Conservation (phyloP, 345 rosid genomes). For the Rhodomyrtus tomentosa region DNA sequence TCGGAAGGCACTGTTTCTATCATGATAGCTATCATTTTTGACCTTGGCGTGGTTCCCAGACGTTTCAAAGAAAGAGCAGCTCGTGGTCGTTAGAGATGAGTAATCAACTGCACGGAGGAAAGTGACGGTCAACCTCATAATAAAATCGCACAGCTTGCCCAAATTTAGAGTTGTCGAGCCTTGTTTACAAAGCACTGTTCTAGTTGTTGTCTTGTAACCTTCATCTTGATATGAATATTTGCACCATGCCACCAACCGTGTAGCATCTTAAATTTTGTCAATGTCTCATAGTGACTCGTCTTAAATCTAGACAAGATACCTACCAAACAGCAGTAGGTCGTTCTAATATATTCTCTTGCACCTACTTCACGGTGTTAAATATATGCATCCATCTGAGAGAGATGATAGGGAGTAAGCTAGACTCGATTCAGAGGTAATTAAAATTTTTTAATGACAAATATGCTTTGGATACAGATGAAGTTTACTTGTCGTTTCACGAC, state of each 20-base stretch:
- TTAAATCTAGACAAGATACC: neutral
- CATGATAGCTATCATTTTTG: no score
- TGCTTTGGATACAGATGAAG: slow-evolving; percentile 42
- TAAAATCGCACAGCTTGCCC: neutral
- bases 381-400: neutral
- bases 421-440: neutral
- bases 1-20: neutral
- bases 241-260: neutral
- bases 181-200: neutral
- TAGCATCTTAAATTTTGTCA: neutral
- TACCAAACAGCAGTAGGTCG: neutral
- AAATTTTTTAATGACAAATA: neutral
- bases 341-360: neutral
- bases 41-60: neutral
- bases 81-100: neutral
- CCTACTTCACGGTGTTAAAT: neutral
- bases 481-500: slow-evolving; percentile 82
- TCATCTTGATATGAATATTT: neutral
- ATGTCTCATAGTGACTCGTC: neutral
- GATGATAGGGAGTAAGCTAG: neutral
- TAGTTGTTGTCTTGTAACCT: neutral
- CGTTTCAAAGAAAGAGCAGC: neutral
- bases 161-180: neutral
- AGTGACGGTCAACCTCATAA: neutral
- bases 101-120: neutral